Evolutionary conservation across 257 asterid species (phyloP), one percentile per base, ranked within the genome.

Genomic region (Solanum arcanum): DNA sequence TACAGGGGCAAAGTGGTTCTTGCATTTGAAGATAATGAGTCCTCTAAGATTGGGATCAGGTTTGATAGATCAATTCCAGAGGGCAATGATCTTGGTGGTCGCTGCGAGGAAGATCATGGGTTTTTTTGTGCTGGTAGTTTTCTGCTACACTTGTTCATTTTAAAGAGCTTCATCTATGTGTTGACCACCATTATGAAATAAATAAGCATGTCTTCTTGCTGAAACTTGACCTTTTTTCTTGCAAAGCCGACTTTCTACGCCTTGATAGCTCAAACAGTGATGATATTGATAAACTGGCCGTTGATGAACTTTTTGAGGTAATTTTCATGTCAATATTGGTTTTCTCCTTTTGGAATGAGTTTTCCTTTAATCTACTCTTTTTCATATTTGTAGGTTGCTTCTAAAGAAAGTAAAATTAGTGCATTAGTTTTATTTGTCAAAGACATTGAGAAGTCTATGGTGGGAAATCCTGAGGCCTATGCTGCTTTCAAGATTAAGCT

Each of bases 11-110:
- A 94, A 92, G 99, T 96, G 87, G 91, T 95, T 66, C 96, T 95
- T 89, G 91, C 99, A 72, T 96, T 94, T 88, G 99, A 95, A 91
- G 97, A 92, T 87, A 96, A 96, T 89, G 96, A 91, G 86, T 92
- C 94, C 87, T 95, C 99, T 31, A 96, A 96, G 92, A 92, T 96
- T 37, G 99, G 99, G 87, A 95, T 96, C 87, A 92, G 99, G 91
- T 96, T 96, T 92, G 99, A 96, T 90, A 92, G 84, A 90, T 74
- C 93, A 86, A 91, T 96, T 89, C 97, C 93, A 9, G 99, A 94
- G 84, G 99, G 99, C 85, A 94, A 88, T 90, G 98, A 96, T 91
- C 97, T 96, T 84, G 99, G 98, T 33, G 98, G 99, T 87, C 94
- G 77, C 86, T 96, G 99, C 88, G 99, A 96, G 90, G 96, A 90